Evolutionary conservation across 1,284 basidiomycete species (phyloP).

Genomic region (Schizophyllum commune): DNA sequence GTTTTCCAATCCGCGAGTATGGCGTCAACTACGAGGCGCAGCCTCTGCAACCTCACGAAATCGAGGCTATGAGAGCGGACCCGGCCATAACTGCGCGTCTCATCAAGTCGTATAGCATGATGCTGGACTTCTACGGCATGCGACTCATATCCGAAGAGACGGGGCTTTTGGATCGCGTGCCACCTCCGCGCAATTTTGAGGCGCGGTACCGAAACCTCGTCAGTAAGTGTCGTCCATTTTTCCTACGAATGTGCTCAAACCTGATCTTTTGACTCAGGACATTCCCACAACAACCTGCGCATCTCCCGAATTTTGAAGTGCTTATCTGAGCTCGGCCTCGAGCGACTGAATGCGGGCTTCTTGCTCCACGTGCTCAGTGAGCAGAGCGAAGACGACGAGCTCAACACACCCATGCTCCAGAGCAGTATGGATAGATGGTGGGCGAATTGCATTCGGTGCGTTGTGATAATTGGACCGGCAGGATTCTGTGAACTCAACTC

Average conservation of each 20-base stretch:
- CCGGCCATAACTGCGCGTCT: constrained; percentile 42
- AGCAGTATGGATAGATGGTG: constrained; percentile 73
- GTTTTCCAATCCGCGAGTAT: constrained; percentile 61
- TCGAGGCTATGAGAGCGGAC: constrained; percentile 49
- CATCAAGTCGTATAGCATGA: constrained; percentile 54
- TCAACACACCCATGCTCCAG: constrained; percentile 40
- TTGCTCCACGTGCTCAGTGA: constrained; percentile 63
- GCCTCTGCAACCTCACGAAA: constrained; percentile 59
- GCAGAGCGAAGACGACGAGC: constrained; percentile 50
- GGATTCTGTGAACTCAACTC: not conserved
- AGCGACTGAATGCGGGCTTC: constrained; percentile 57
- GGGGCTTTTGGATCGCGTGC: constrained; percentile 43
- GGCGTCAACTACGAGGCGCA: constrained; percentile 66
- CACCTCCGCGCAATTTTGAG: constrained; percentile 37
- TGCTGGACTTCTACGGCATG: constrained; percentile 75
- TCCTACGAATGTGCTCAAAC: constrained; percentile 8
- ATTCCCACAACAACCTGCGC: constrained; percentile 69
- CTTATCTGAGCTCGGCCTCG: constrained; percentile 60
- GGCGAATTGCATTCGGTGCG: constrained; percentile 52
- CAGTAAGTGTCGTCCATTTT: constrained; percentile 36
- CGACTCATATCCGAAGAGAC: constrained; percentile 45
- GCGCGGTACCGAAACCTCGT: constrained; percentile 57
- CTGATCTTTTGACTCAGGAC: constrained; percentile 29
- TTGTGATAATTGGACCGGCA: not conserved
- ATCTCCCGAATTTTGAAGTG: constrained; percentile 74